A percentile compares a stretch with the other conserved stretches of the same genome.
Conservation (phyloP, 2,329 filamentous ascomycete genomes). For the Ophiocordyceps robertsii region DNA sequence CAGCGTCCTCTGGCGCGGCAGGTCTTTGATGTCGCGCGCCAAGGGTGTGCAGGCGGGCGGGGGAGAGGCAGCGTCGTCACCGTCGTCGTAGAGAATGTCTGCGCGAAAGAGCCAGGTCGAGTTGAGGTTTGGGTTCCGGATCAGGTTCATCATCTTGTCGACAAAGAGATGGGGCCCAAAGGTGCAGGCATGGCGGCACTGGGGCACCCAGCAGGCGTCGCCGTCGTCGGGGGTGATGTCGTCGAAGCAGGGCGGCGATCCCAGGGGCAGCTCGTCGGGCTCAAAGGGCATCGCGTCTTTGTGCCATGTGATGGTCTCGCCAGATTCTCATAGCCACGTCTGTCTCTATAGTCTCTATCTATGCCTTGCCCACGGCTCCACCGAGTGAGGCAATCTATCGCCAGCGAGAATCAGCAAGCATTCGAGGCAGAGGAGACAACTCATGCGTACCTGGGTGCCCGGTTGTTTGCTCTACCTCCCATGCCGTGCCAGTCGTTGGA, state of each 20-base stretch:
- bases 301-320: not conserved
- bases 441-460: too few species aligned
- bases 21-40: conserved; percentile 9
- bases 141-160: conserved; percentile 57
- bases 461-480: too few species aligned
- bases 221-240: conserved; percentile 6
- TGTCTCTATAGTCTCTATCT: not conserved
- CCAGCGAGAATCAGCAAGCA: too few species aligned
- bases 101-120: conserved; percentile 67
- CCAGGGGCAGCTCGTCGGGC: conserved; percentile 14
- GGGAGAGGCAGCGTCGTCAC: conserved; percentile 2
- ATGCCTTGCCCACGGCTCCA: too few species aligned
- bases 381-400: too few species aligned
- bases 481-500: too few species aligned
- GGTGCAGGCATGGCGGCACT: conserved; percentile 42
- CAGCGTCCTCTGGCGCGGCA: conserved; percentile 44
- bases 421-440: too few species aligned
- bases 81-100: conserved; percentile 45
- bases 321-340: not conserved
- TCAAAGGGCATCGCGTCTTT: conserved; percentile 10
- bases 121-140: conserved; percentile 70
- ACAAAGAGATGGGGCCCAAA: conserved; percentile 52
- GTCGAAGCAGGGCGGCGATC: conserved; percentile 12
- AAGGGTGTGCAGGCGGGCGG: conserved; percentile 2
- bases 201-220: conserved; percentile 32